These are phyloP conservation scores for Phytophthora uliginosa DNA, from an alignment of 352 stramenopile species.

Conservation along the genomic window DNA sequence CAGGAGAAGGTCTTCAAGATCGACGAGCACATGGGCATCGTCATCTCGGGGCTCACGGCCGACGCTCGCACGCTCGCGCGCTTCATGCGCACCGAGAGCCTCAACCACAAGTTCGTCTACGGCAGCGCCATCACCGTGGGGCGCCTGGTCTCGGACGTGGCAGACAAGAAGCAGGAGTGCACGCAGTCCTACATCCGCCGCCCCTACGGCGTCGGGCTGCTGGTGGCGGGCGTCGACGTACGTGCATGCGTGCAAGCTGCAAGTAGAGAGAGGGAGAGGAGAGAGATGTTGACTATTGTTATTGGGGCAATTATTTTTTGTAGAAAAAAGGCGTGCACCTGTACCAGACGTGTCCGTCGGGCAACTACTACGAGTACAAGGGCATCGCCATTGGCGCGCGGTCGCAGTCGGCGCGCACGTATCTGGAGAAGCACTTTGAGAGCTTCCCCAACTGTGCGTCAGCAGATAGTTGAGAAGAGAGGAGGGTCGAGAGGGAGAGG, in stretches of 20 bases:
- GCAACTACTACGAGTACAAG: constrained; percentile 99
- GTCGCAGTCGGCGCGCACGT: constrained; percentile 98
- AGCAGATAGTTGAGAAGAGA: background rate
- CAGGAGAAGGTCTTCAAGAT: constrained; percentile 99
- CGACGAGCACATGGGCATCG: constrained; percentile 98
- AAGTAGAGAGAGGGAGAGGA: background rate
- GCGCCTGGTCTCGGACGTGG: constrained; percentile 96
- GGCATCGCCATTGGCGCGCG: constrained; percentile 98
- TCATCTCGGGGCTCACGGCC: constrained; percentile 98
- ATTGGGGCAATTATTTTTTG: background rate
- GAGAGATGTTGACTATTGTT: background rate
- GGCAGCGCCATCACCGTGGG: constrained; percentile 95
- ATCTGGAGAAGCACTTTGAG: constrained; percentile 99
- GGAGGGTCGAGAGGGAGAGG: background rate
- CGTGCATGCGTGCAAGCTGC: constrained; percentile 26
- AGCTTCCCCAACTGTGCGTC: constrained; percentile 89
- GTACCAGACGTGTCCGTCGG: constrained; percentile 98
- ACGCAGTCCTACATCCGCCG: constrained; percentile 99
- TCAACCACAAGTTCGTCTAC: constrained; percentile 99
- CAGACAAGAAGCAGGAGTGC: constrained; percentile 99
- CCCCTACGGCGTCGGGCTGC: constrained; percentile 98
- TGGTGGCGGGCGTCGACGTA: constrained; percentile 95
- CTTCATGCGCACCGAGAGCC: constrained; percentile 98
- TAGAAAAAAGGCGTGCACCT: constrained; percentile 98
- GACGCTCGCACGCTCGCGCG: constrained; percentile 96